Evolutionary conservation across 371 early-diverging fungal genomes (phyloP).

Genomic region (Amoeboradix gromovi): DNA sequence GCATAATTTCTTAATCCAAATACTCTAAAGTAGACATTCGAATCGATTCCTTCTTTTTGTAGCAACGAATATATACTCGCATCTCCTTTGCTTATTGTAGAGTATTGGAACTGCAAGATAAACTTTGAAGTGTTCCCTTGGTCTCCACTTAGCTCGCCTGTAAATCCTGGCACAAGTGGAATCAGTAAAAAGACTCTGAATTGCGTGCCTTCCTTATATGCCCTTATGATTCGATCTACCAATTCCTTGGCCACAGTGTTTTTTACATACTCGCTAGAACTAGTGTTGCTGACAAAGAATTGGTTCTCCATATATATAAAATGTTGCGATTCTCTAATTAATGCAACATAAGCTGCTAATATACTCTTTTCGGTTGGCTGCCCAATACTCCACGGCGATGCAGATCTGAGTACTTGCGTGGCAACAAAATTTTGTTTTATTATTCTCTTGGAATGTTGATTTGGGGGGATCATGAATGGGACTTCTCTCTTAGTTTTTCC

Average conservation of each 20-base stretch:
- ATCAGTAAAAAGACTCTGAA: constrained; percentile 63
- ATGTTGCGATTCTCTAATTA: constrained; percentile 40
- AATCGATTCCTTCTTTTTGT: constrained; percentile 27
- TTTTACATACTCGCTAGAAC: constrained; percentile 29
- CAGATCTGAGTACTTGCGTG: constrained; percentile 6
- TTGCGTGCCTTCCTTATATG: constrained; percentile 29
- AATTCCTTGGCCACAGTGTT: constrained; percentile 45
- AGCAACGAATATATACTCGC: constrained; percentile 33
- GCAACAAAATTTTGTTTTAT: not conserved
- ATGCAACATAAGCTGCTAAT: constrained; percentile 42
- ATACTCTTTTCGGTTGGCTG: constrained; percentile 35
- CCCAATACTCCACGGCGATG: constrained; percentile 15
- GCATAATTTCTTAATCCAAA: constrained; percentile 42
- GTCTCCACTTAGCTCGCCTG: constrained; percentile 38
- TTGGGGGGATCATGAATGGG: constrained; percentile 34
- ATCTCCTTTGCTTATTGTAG: constrained; percentile 45
- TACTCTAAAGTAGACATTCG: constrained; percentile 37
- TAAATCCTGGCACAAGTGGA: constrained; percentile 75
- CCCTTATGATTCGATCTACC: constrained; percentile 42
- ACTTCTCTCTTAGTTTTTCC: constrained; percentile 28
- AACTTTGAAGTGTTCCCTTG: constrained; percentile 38
- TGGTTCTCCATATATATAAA: constrained; percentile 87
- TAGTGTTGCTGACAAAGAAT: constrained; percentile 46
- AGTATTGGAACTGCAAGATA: constrained; percentile 55
- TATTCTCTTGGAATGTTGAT: constrained; percentile 13